Percentiles rank a stretch among this genome's conserved stretches.
phyloP scores from a whole-genome alignment of 306 rosid genomes.

The Vicia sativa region DNA sequence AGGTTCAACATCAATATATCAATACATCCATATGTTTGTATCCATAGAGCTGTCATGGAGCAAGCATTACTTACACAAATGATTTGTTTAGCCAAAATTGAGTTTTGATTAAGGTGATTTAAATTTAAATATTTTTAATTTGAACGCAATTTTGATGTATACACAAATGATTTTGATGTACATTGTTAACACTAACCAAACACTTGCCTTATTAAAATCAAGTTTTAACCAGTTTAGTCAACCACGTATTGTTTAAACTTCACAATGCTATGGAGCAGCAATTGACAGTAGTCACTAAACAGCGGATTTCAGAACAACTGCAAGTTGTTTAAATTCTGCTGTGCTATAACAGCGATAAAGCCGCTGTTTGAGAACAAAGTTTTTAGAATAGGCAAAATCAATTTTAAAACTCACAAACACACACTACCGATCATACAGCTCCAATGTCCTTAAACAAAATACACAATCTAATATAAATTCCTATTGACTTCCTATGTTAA shows the following conservation, averaged over 20 bases:
- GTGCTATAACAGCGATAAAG: background rate
- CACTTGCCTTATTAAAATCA: background rate
- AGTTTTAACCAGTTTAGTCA: background rate
- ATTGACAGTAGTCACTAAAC: background rate
- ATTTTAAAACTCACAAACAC: background rate
- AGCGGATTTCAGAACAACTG: background rate
- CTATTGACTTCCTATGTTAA: background rate
- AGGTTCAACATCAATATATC: conserved; percentile 14
- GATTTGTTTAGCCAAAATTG: background rate
- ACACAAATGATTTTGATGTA: too few relatives aligned
- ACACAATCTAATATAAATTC: background rate
- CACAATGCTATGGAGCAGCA: background rate
- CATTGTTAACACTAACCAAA: too few relatives aligned
- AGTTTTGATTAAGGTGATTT: background rate
- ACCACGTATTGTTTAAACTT: background rate
- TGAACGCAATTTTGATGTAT: too few relatives aligned
- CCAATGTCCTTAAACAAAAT: background rate
- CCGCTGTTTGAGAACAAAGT: background rate
- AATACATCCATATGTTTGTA: background rate
- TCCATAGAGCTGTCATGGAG: background rate
- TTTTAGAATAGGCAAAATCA: background rate
- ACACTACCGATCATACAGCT: too few relatives aligned
- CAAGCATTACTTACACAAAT: background rate
- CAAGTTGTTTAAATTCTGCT: background rate
- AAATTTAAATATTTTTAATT: too few relatives aligned